These are phyloP conservation scores for Cercospora beticola DNA, from an alignment of 2,329 filamentous ascomycete genomes.

Conservation along the genomic window DNA sequence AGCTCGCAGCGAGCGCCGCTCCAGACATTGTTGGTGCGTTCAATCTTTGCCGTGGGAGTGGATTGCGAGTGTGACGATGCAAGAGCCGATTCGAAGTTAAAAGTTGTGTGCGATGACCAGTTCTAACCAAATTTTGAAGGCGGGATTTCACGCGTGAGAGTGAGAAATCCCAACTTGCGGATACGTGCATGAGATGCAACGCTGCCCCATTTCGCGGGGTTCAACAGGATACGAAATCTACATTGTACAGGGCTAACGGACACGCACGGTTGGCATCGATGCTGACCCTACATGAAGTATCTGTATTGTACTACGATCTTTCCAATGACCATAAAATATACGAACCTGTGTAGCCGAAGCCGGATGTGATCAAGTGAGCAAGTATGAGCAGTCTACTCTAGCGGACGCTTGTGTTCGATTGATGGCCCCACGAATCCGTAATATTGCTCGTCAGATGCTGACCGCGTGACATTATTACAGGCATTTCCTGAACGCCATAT, in stretches of 20 bases:
- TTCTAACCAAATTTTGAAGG: not conserved
- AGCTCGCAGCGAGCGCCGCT: constrained; percentile 23
- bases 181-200: too few species aligned
- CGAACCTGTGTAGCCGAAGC: not conserved
- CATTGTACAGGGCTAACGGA: not conserved
- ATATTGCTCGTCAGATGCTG: not conserved
- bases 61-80: not conserved
- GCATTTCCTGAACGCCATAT: not conserved
- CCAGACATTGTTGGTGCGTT: not conserved
- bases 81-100: not conserved
- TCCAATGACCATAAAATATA: not conserved
- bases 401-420: not conserved
- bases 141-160: not conserved
- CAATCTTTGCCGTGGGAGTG: not conserved
- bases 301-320: not conserved
- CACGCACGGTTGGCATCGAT: not conserved
- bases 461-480: not conserved
- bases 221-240: not conserved
- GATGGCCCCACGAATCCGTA: not conserved
- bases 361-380: not conserved
- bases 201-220: too few species aligned
- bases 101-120: not conserved
- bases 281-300: not conserved
- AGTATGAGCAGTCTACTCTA: too few species aligned
- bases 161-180: too few species aligned